Evolutionary conservation across 2,329 filamentous ascomycete genomes (phyloP).

Genomic region (Talaromyces islandicus): DNA sequence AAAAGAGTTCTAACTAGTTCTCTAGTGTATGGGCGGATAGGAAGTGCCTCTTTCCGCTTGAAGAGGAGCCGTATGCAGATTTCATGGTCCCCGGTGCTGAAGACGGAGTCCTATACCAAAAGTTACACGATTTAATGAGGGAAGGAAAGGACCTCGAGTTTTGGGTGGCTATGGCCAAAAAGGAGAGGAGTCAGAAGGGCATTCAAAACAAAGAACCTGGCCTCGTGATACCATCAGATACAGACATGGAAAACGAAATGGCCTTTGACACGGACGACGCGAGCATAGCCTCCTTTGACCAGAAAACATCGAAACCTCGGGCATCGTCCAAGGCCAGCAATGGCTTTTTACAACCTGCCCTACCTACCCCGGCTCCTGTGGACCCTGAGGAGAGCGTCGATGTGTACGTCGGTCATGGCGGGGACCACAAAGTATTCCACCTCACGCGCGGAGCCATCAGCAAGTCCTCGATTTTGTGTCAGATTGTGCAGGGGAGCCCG

Average conservation of each 20-base stretch:
- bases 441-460: not conserved
- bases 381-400: not conserved
- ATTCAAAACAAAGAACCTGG: not conserved
- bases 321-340: not conserved
- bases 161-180: slow-evolving; percentile 5
- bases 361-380: not conserved
- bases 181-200: not conserved
- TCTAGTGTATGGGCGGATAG: slow-evolving; percentile 9
- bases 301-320: not conserved
- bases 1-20: not conserved
- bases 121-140: not conserved
- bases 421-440: not conserved
- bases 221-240: not conserved
- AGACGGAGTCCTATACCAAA: not conserved
- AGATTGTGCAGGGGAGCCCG: not conserved
- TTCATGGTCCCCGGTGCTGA: not conserved
- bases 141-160: not conserved
- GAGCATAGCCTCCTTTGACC: not conserved
- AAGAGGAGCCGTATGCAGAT: not conserved
- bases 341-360: not conserved
- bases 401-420: slow-evolving; percentile 3
- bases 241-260: not conserved
- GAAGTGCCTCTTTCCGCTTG: slow-evolving; percentile 6
- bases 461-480: slow-evolving; percentile 2
- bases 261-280: not conserved